These are phyloP conservation scores for Tricholoma saponaceum DNA, from an alignment of 768 basidiomycete genomes.

Conservation along the genomic window DNA sequence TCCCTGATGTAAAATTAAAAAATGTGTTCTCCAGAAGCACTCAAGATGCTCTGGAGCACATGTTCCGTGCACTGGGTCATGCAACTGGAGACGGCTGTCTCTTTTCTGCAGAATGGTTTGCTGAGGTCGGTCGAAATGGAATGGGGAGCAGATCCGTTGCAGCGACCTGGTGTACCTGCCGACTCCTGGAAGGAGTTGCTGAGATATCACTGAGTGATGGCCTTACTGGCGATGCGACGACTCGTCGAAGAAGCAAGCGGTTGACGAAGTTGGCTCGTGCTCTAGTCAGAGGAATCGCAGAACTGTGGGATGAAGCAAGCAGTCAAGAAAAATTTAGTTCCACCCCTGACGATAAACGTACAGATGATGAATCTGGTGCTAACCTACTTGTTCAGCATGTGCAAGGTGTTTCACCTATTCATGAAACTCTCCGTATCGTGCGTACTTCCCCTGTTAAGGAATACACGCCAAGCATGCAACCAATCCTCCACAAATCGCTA, in stretches of 20 bases:
- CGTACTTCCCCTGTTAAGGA: slow-evolving; percentile 27
- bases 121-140: slow-evolving; percentile 46
- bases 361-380: slow-evolving; percentile 26
- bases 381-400: slow-evolving; percentile 53
- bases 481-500: slow-evolving; percentile 63
- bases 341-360: slow-evolving; percentile 11
- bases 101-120: slow-evolving; percentile 82
- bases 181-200: slow-evolving; percentile 70
- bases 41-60: slow-evolving; percentile 52
- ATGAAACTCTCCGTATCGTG: slow-evolving; percentile 52
- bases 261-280: slow-evolving; percentile 63
- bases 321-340: slow-evolving; percentile 11
- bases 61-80: slow-evolving; percentile 71
- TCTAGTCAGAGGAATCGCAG: slow-evolving; percentile 59
- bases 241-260: slow-evolving; percentile 37
- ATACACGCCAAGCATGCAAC: slow-evolving; percentile 36
- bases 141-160: slow-evolving; percentile 47
- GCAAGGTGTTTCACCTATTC: slow-evolving; percentile 61
- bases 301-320: slow-evolving; percentile 60
- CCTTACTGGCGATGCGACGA: slow-evolving; percentile 19
- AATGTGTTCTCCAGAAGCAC: slow-evolving; percentile 51
- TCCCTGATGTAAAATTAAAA: slow-evolving; percentile 59
- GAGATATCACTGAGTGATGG: slow-evolving; percentile 38
- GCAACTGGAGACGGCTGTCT: slow-evolving; percentile 67
- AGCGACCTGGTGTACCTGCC: slow-evolving; percentile 82